Percentiles rank a stretch among this genome's conserved stretches.
Conservation (phyloP, 2,329 filamentous ascomycete species). For the Venturia nashicola region DNA sequence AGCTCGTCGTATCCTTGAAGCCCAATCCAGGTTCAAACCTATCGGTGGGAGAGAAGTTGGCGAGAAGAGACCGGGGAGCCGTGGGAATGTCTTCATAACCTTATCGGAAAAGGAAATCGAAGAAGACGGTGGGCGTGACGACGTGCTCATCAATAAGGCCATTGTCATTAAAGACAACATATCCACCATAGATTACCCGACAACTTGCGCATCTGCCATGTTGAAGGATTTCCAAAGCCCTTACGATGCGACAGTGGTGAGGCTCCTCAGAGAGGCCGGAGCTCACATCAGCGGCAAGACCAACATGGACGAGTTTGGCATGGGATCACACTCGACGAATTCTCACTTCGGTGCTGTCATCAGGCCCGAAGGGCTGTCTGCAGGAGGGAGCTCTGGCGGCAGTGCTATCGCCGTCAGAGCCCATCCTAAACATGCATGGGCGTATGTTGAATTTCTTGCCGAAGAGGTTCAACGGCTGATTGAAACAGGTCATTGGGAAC, state of each 20-base stretch:
- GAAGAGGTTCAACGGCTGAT: slow-evolving; percentile 4
- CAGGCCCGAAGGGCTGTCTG: slow-evolving; percentile 37
- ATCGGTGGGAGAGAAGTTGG: neutral
- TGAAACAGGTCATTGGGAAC: slow-evolving; percentile 63
- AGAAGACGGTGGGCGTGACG: neutral
- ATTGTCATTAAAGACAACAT: slow-evolving; percentile 41
- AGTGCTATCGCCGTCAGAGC: slow-evolving; percentile 69
- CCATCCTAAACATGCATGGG: slow-evolving; percentile 40
- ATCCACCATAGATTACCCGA: slow-evolving; percentile 35
- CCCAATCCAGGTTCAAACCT: neutral
- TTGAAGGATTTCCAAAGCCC: slow-evolving; percentile 58
- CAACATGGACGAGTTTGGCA: slow-evolving; percentile 92
- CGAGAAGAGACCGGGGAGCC: neutral
- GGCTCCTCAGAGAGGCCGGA: slow-evolving; percentile 50
- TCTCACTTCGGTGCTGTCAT: slow-evolving; percentile 55
- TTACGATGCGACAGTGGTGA: slow-evolving; percentile 71
- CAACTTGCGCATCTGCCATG: slow-evolving; percentile 72
- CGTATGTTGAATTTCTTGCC: slow-evolving; percentile 28
- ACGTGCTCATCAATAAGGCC: neutral
- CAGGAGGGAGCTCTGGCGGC: slow-evolving; percentile 85
- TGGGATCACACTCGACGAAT: slow-evolving; percentile 71
- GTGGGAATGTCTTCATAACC: neutral
- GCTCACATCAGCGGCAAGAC: slow-evolving; percentile 63
- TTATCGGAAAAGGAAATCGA: no score
- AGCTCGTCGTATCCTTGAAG: neutral